Base-by-base conservation (phyloP, 1,284 basidiomycete species). In the Ganoderma resinaceum region DNA sequence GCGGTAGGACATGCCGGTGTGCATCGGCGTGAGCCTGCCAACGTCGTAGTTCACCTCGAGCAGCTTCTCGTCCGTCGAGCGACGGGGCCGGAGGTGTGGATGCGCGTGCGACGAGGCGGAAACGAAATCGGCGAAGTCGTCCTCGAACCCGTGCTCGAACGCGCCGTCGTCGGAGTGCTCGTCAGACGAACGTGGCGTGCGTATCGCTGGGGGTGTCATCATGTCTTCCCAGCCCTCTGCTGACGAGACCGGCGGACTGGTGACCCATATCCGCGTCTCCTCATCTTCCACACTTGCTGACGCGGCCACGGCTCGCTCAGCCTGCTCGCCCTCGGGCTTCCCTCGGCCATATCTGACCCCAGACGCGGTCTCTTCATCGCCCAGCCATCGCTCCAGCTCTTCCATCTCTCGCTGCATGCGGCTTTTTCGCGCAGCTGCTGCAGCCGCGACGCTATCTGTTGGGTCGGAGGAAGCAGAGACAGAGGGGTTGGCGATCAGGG, bases 61-160 rank as follows among this genome's bases (percentile, higher is more conserved):
- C 55, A 71, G 65, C 53, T 60, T 64, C 35, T 69, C 69, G 31
- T 72, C 70, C 12, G 68, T 33, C n/a, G 52, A 59, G 4, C 59
- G 59, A n/a, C 61, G 53, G 65, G 42, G 63, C 62, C 62, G 76
- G 75, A 67, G 53, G 52, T 60, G 61, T 14, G 72, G 67, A 38
- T 68, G 72, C n/a, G n/a, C n/a, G n/a, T n/a, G n/a, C 29, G 77
- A 62, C n/a, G 79, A 77, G 29, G 76, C 77, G 79, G 76, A 90
- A 26, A 93, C 84, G 71, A 92, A 93, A 37, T 87, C 88, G 1
- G 89, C 85, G 76, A 94, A 94, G 77, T 94, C 91, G 74, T 94
- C 93, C 65, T 94, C 93, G 73, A 94, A 94, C 7, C 85, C 70
- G 77, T 75, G 65, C 52, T 65, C 70, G 3, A 52, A 55, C 1